Percentiles rank a stretch among this genome's conserved stretches.
Evolutionary conservation across 1,284 basidiomycete species (phyloP).

Genomic region (Caloboletus inedulis): DNA sequence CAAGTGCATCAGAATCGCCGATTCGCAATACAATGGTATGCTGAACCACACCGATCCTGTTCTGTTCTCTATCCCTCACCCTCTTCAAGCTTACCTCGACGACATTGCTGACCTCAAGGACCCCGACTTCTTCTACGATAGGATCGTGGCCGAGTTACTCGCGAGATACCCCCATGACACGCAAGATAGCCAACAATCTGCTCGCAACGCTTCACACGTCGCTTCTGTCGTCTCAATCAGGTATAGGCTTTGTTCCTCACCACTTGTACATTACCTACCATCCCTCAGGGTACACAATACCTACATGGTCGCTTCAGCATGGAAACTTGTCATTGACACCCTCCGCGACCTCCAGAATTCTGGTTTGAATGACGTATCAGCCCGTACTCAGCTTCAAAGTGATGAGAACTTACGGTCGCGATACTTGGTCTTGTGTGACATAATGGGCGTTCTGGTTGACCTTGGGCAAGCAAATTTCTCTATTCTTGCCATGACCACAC

Average conservation of each 20-base stretch:
- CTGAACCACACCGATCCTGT: neutral
- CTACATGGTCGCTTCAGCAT: slow-evolving; percentile 72
- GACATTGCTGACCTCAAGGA: slow-evolving; percentile 64
- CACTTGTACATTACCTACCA: slow-evolving; percentile 1
- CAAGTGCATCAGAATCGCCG: slow-evolving; percentile 58
- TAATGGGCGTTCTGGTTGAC: slow-evolving; percentile 55
- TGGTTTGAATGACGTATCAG: slow-evolving; percentile 50
- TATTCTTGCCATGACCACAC: slow-evolving; percentile 58
- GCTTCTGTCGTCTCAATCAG: slow-evolving; percentile 57
- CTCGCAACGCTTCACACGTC: slow-evolving; percentile 46
- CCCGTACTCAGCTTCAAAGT: slow-evolving; percentile 49
- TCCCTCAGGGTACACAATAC: slow-evolving; percentile 66
- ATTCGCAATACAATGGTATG: slow-evolving; percentile 67
- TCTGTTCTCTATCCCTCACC: slow-evolving; percentile 7
- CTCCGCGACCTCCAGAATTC: slow-evolving; percentile 50
- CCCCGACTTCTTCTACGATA: slow-evolving; percentile 52
- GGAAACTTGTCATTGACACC: slow-evolving; percentile 61
- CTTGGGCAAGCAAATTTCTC: slow-evolving; percentile 61
- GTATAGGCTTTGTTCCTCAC: slow-evolving; percentile 35
- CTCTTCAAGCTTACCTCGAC: slow-evolving; percentile 54
- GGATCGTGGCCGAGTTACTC: slow-evolving; percentile 52
- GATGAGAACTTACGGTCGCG: slow-evolving; percentile 49
- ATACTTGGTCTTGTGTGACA: slow-evolving; percentile 63
- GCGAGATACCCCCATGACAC: slow-evolving; percentile 41
- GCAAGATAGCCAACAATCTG: slow-evolving; percentile 35